Conservation (phyloP, 495 filamentous ascomycete species). For the Annulohypoxylon nitens region DNA sequence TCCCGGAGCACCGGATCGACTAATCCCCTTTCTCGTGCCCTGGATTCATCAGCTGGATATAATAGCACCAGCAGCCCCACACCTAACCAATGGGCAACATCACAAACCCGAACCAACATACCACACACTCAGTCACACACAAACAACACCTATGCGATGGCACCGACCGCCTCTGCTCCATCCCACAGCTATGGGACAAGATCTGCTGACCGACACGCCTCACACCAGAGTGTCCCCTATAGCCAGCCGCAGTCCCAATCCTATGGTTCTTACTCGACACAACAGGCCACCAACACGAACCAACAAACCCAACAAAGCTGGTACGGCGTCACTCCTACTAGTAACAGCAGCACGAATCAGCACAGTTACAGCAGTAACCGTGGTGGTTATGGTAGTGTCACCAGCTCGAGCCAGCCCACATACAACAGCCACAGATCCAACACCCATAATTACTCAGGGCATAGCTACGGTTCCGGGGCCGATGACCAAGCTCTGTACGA, state of each 20-base stretch:
- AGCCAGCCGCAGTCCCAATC: slow-evolving; percentile 36
- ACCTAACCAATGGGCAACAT: slow-evolving; percentile 45
- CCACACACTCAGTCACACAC: slow-evolving; percentile 29
- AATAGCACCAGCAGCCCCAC: slow-evolving; percentile 19
- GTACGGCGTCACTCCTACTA: slow-evolving; percentile 42
- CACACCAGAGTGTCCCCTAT: slow-evolving; percentile 38
- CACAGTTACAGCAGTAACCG: slow-evolving; percentile 37
- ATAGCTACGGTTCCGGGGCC: slow-evolving; percentile 34
- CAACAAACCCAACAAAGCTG: slow-evolving; percentile 46
- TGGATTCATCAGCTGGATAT: slow-evolving; percentile 37
- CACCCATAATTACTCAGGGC: slow-evolving; percentile 34
- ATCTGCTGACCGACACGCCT: slow-evolving; percentile 24
- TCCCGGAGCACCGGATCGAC: slow-evolving; percentile 32
- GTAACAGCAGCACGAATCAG: slow-evolving; percentile 37
- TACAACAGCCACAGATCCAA: slow-evolving; percentile 42
- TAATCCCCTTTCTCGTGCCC: slow-evolving; percentile 46
- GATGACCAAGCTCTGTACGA: slow-evolving; percentile 50
- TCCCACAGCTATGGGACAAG: slow-evolving; percentile 43
- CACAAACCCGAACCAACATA: slow-evolving; percentile 39
- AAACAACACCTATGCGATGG: slow-evolving; percentile 37
- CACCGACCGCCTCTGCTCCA: slow-evolving; percentile 28
- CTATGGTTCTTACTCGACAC: slow-evolving; percentile 43
- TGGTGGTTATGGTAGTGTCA: slow-evolving; percentile 27
- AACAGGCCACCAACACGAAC: slow-evolving; percentile 38
- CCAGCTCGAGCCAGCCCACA: slow-evolving; percentile 27